These are phyloP conservation scores for Pichia kluyveri DNA, from an alignment of 805 yeast species.

Conservation along the genomic window DNA sequence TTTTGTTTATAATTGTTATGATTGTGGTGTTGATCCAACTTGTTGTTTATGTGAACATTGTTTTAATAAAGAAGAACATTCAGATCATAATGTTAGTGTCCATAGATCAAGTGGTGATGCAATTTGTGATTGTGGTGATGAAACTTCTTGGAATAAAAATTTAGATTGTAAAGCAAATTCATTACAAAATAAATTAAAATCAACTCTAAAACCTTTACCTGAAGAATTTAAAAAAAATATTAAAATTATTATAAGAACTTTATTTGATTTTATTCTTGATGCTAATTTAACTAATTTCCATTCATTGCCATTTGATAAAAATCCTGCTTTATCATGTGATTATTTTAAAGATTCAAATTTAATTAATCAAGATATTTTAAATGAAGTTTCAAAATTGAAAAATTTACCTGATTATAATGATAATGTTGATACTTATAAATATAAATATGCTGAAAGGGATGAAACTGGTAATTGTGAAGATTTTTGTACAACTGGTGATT, in stretches of 20 bases:
- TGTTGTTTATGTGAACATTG: constrained; percentile 72
- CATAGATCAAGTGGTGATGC: constrained; percentile 45
- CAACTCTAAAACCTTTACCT: constrained; percentile 10
- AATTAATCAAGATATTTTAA: not conserved
- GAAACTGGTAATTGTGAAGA: not conserved
- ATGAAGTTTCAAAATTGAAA: not conserved
- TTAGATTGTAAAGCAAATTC: constrained; percentile 38
- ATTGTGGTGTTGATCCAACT: constrained; percentile 70
- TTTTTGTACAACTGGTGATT: not conserved
- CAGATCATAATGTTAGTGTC: constrained; percentile 52
- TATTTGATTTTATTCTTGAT: constrained; percentile 34
- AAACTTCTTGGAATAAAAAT: constrained; percentile 47
- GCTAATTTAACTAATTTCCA: constrained; percentile 28
- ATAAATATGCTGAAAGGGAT: not conserved
- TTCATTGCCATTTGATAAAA: constrained; percentile 14
- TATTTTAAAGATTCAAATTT: constrained; percentile 10
- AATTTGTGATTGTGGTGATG: constrained; percentile 70
- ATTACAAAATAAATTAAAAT: constrained; percentile 4
- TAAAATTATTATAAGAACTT: constrained; percentile 21
- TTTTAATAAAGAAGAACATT: constrained; percentile 61
- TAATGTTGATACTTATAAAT: not conserved
- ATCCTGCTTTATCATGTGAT: not conserved
- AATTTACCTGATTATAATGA: not conserved
- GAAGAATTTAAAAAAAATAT: constrained; percentile 15
- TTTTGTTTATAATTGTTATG: constrained; percentile 62